Conservation (phyloP, 2,329 filamentous ascomycete species). For the Plenodomus lindquistii region DNA sequence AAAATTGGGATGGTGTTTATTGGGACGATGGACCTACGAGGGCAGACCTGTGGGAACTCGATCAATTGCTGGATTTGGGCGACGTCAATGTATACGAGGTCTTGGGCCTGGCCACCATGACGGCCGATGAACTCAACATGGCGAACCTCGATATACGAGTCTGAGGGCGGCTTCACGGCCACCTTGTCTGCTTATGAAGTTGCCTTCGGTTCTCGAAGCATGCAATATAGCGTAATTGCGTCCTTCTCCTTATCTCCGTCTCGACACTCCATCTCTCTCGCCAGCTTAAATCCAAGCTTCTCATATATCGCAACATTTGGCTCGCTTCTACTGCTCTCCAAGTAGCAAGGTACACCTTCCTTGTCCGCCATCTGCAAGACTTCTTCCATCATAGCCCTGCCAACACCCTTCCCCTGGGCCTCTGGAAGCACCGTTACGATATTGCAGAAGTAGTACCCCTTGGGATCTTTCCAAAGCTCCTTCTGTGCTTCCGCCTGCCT, state of each 20-base stretch:
- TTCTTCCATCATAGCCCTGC: conserved; percentile 64
- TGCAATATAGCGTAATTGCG: conserved; percentile 51
- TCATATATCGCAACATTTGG: conserved; percentile 75
- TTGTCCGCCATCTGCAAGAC: conserved; percentile 67
- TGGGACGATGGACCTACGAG: conserved; percentile 31
- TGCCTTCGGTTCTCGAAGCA: conserved; percentile 46
- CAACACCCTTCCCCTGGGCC: conserved; percentile 68
- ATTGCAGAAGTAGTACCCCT: conserved; percentile 77
- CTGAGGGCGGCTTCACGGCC: neutral
- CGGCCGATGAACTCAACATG: neutral
- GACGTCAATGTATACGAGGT: neutral
- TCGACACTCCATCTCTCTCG: conserved; percentile 68
- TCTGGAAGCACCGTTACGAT: conserved; percentile 71
- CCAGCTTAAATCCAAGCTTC: conserved; percentile 68
- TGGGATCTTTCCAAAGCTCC: conserved; percentile 65
- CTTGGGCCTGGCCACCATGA: neutral
- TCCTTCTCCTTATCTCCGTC: conserved; percentile 59
- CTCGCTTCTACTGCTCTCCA: conserved; percentile 69
- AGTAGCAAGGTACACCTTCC: conserved; percentile 67
- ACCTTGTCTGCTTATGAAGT: neutral
- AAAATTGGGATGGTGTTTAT: conserved; percentile 28
- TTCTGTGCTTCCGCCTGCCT: conserved; percentile 65
- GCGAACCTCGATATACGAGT: neutral
- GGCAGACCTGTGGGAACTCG: conserved; percentile 24
- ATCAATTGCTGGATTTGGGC: conserved; percentile 8